Evolutionary conservation across 805 yeast species (phyloP).

Genomic region (Candida namnaoensis): DNA sequence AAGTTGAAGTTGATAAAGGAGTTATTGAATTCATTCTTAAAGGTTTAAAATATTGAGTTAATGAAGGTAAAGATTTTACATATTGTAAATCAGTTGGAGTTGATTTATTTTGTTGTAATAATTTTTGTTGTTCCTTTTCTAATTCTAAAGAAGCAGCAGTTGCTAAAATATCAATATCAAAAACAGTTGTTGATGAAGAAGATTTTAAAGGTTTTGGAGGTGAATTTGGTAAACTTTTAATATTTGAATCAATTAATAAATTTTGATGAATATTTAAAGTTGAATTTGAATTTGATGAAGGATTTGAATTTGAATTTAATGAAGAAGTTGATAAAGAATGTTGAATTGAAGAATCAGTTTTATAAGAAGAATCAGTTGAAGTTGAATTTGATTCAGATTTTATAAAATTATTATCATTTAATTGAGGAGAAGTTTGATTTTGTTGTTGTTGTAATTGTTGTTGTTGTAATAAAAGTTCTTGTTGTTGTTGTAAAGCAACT

Average conservation of each 20-base stretch:
- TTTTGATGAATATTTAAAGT: not conserved
- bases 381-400: no score
- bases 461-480: not conserved
- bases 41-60: conserved; percentile 15
- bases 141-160: conserved; percentile 21
- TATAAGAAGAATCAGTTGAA: not conserved
- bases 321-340: not conserved
- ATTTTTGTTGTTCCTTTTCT: conserved; percentile 17
- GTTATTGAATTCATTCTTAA: conserved; percentile 21
- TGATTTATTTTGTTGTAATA: no score
- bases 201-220: conserved; percentile 1
- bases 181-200: no score
- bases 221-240: not conserved
- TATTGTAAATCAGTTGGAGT: conserved; percentile 7
- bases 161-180: conserved; percentile 20
- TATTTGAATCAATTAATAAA: not conserved
- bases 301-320: no score
- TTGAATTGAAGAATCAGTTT: not conserved
- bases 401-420: no score
- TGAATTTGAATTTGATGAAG: no score
- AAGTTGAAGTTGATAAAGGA: conserved; percentile 11
- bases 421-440: no score
- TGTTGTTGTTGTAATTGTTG: not conserved
- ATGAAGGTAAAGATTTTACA: conserved; percentile 19
- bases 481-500: conserved; percentile 1